Evolutionary conservation across 768 basidiomycete genomes (phyloP), one percentile per base, ranked within the genome.

Genomic region (Leccinum rimulosum): DNA sequence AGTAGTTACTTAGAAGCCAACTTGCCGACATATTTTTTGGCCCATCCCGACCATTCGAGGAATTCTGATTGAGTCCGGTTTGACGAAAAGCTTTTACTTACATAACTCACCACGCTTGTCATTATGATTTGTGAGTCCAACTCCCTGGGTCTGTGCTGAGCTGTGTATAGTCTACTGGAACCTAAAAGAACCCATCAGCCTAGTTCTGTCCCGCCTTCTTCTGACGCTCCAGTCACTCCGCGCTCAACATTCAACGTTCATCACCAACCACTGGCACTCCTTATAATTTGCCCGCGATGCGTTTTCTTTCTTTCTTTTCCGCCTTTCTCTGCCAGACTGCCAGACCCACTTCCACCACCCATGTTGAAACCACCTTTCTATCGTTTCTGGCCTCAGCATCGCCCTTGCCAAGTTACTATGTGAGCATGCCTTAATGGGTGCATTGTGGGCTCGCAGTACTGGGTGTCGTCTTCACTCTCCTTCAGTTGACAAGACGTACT

Each of bases 51-150:
- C 38, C 54, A 73, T 74, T 58, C 56, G 69, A 35, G 64, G 40
- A 22, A 72, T 51, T 71, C 68, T 53, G 62, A 55, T 40, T 40
- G 8, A n/a, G 38, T n/a, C 38, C 0, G 38, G 38, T 40, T 51
- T 88, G 57, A 48, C 27, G 27, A 53, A 11, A 31, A 30, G 43
- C 47, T 35, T 54, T 12, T 49, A 5, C 38, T 40, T 17, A n/a
- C n/a, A n/a, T n/a, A 17, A 27, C 9, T 25, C 25, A 43, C 28
- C 40, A 45, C 22, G 36, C 0, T 54, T 15, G 35, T 47, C 40
- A 8, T 62, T 25, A 43, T n/a, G 33, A 30, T 47, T 36, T 57
- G 19, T 36, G 19, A 45, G 27, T 35, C 33, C 33, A 35, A 4
- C 33, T 35, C 33, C 33, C 33, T 55, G 15, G 36, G 15, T 15